Evolutionary conservation across 768 basidiomycete genomes (phyloP).

Genomic region (Phylloporus sp.): DNA sequence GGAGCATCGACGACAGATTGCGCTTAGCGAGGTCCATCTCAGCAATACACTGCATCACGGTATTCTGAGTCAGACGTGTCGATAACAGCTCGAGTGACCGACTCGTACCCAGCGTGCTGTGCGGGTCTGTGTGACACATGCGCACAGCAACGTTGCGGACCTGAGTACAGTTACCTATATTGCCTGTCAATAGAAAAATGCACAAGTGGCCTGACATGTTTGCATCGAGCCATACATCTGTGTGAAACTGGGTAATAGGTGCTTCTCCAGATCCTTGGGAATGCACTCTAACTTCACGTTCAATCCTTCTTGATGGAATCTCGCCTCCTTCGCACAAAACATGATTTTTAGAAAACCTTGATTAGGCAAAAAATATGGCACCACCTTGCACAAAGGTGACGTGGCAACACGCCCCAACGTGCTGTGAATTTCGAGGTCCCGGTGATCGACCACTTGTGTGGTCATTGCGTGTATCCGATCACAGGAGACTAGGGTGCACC

Average conservation of each 20-base stretch:
- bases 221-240: not conserved
- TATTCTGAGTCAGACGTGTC: not conserved
- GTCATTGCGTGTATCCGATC: not conserved
- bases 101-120: not conserved
- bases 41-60: not conserved
- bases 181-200: not conserved
- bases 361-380: not conserved
- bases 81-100: not conserved
- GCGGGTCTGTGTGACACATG: not conserved
- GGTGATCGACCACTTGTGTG: not conserved
- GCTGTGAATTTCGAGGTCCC: slow-evolving; percentile 1
- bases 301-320: not conserved
- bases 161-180: not conserved
- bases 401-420: not conserved
- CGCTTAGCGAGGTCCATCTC: not conserved
- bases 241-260: not conserved
- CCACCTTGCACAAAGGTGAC: not conserved
- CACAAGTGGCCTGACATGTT: not conserved
- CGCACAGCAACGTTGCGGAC: not conserved
- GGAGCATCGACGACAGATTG: too few species aligned
- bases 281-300: not conserved
- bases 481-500: not conserved
- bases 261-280: not conserved
- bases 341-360: not conserved
- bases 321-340: not conserved